These are phyloP conservation scores for Hymenoscyphus albidus DNA, from an alignment of 2,329 filamentous ascomycete genomes.

Conservation along the genomic window DNA sequence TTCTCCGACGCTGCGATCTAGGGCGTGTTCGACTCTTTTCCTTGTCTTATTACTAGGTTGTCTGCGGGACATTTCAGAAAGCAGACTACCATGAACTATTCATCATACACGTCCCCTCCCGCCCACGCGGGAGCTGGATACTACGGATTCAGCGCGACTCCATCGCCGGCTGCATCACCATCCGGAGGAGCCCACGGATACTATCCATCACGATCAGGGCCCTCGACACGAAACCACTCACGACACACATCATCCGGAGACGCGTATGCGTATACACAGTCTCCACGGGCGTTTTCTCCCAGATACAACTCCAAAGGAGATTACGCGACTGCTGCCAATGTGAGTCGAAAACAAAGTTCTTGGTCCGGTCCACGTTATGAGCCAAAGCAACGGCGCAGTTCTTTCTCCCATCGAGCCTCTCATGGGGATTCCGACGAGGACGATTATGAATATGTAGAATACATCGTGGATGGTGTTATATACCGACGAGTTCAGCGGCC, in stretches of 20 bases:
- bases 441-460: slow-evolving; percentile 35
- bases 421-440: slow-evolving; percentile 38
- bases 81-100: slow-evolving; percentile 34
- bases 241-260: slow-evolving; percentile 33
- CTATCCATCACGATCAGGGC: slow-evolving; percentile 26
- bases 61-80: slow-evolving; percentile 30
- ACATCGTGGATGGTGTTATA: slow-evolving; percentile 29
- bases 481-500: slow-evolving; percentile 29
- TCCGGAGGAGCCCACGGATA: slow-evolving; percentile 32
- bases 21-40: slow-evolving; percentile 26
- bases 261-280: slow-evolving; percentile 27
- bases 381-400: slow-evolving; percentile 32
- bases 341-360: slow-evolving; percentile 37
- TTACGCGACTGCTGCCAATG: slow-evolving; percentile 38
- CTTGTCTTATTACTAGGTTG: slow-evolving; percentile 27
- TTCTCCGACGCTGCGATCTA: slow-evolving; percentile 28
- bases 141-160: slow-evolving; percentile 33
- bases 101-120: slow-evolving; percentile 31
- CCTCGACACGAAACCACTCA: slow-evolving; percentile 28
- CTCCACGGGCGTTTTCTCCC: slow-evolving; percentile 33
- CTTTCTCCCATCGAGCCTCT: slow-evolving; percentile 36
- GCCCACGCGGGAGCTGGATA: slow-evolving; percentile 30
- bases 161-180: slow-evolving; percentile 35
- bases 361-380: slow-evolving; percentile 32
- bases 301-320: slow-evolving; percentile 36